A percentile compares a stretch with the other conserved stretches of the same genome.
Evolutionary conservation across 495 filamentous ascomycete genomes (phyloP).

Genomic region (Annulohypoxylon bovei): DNA sequence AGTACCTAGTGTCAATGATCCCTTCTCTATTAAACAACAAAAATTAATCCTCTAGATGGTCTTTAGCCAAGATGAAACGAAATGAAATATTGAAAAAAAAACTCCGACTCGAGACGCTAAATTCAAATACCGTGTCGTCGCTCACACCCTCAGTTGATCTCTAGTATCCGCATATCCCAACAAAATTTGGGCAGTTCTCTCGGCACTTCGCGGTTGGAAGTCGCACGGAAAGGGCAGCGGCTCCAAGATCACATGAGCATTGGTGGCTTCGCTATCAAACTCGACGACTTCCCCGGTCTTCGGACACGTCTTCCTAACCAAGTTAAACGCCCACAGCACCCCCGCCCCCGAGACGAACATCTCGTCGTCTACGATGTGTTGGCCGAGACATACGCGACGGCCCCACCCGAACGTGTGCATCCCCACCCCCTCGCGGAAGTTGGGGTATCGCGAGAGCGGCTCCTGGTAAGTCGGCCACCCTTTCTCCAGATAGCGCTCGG

Average conservation of each 20-base stretch:
- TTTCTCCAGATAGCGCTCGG: conserved; percentile 63
- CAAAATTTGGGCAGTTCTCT: conserved; percentile 48
- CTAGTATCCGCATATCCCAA: conserved; percentile 48
- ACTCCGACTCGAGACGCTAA: no score
- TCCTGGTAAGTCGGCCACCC: conserved; percentile 65
- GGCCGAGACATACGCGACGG: conserved; percentile 69
- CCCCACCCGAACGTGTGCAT: conserved; percentile 72
- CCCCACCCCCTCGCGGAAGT: conserved; percentile 59
- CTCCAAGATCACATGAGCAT: conserved; percentile 60
- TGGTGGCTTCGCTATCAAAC: conserved; percentile 62
- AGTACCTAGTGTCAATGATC: no score
- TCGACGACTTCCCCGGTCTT: conserved; percentile 53
- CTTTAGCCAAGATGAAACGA: no score
- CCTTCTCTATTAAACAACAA: no score
- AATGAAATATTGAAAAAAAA: no score
- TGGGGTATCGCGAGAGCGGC: conserved; percentile 60
- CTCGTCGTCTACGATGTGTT: conserved; percentile 69
- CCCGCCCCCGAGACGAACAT: conserved; percentile 62
- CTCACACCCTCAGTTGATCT: conserved; percentile 43
- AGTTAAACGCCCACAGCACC: conserved; percentile 61
- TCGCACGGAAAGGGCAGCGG: conserved; percentile 54
- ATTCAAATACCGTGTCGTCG: no score
- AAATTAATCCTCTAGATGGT: no score
- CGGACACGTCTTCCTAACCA: conserved; percentile 52
- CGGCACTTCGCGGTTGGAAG: conserved; percentile 50